Percentiles rank a stretch among this genome's conserved stretches.
These are phyloP conservation scores for Chlorencoelia australis DNA, from an alignment of 2,329 filamentous ascomycete species.

Conservation along the genomic window DNA sequence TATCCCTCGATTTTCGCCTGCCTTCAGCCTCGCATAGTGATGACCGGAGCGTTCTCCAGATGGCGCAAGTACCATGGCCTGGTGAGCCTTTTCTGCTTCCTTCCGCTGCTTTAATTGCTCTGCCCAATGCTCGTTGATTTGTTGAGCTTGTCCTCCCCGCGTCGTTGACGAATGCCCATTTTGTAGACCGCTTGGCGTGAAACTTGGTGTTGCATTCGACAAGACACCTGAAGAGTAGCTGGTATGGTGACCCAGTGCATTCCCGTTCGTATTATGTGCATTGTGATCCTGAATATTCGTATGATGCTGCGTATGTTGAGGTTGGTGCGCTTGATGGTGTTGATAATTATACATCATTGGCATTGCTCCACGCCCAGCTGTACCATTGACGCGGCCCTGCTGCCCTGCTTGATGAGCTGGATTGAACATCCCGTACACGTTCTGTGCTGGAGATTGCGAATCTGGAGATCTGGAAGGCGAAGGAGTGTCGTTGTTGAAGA, in stretches of 20 bases:
- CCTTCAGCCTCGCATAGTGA: constrained; percentile 63
- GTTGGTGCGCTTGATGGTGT: constrained; percentile 41
- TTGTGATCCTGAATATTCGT: constrained; percentile 50
- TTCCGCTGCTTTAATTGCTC: constrained; percentile 76
- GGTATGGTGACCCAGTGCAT: constrained; percentile 48
- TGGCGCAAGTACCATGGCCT: constrained; percentile 54
- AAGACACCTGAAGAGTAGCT: constrained; percentile 54
- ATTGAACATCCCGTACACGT: constrained; percentile 54
- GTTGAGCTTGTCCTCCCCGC: constrained; percentile 41
- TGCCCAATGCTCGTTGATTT: constrained; percentile 66
- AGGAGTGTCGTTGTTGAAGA: constrained; percentile 34
- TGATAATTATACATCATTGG: constrained; percentile 63
- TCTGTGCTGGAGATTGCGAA: constrained; percentile 27
- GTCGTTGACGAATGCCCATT: constrained; percentile 44
- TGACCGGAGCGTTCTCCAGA: constrained; percentile 55
- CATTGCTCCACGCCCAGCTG: constrained; percentile 48
- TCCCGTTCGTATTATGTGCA: constrained; percentile 42
- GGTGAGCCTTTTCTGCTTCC: constrained; percentile 62
- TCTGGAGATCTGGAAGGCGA: constrained; percentile 49
- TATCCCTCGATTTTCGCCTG: constrained; percentile 51
- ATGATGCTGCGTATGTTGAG: constrained; percentile 54
- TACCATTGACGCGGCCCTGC: constrained; percentile 67
- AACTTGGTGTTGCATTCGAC: constrained; percentile 49
- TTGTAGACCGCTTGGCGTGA: constrained; percentile 42
- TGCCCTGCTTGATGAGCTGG: constrained; percentile 61